Base-by-base conservation (phyloP, 371 early-diverging fungal genomes). In the Mortierella sp. region DNA sequence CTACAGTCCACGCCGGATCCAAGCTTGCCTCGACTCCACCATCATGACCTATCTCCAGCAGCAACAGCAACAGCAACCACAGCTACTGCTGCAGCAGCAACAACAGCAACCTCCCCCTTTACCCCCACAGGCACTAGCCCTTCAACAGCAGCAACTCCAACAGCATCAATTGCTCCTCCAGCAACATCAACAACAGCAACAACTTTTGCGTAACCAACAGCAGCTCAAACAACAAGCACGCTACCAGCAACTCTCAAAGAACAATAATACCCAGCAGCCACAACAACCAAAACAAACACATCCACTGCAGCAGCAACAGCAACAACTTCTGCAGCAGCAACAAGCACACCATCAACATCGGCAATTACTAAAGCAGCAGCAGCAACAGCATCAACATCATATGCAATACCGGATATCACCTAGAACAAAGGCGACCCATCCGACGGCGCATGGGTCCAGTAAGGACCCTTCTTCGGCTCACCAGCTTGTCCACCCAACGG, bases 41-140 rank as follows among this genome's bases (percentile, higher is more conserved):
- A 75, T 82, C 41, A 82, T 82, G 82, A 82, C 78, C 27, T 82
- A 82, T 70, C 76, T 79, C 27, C 82, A 75, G n/a, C 78, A 77
- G 51, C 81, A 81, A 55, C 72, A 71, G 11, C 63, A 58, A 24
- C 71, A 70, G 24, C 76, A 77, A 14, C 80, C 71, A 27, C 35
- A 79, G 46, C 75, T 65, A 48, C 43, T 75, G 46, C 75, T 65
- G 35, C 43, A 49, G 32, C 58, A 74, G 27, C 65, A 63, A n/a
- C 73, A 24, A 12, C 58, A 8, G 0, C 74, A 41, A 14, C 74
- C 74, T 55, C 74, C 56, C n/a, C 55, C 74, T 11, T 58, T 74
- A 2, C 74, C 56, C n/a, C 56, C 58, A 41, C 51, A 74, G 43
- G 68, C 68, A 24, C 68, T 68, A 35, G 68, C 68, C 38, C 68